phyloP scores from a whole-genome alignment of 139 green algal genomes.

The Closterium sp. region DNA sequence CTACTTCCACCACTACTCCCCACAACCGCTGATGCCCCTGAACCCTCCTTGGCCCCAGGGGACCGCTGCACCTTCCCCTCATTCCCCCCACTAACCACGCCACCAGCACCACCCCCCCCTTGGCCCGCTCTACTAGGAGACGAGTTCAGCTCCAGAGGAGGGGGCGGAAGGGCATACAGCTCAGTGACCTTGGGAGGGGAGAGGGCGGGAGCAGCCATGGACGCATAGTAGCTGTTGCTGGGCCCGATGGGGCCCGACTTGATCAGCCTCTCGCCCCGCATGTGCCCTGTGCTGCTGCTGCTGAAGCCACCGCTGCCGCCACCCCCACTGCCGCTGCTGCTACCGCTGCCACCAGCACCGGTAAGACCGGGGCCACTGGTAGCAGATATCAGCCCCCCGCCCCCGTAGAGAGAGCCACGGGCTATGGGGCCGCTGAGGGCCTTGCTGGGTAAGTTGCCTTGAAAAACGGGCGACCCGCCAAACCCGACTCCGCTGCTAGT shows the following conservation, averaged over 20 bases:
- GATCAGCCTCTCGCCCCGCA: background rate
- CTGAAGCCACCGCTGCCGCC: background rate
- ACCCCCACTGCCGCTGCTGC: background rate
- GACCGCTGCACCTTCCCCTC: background rate
- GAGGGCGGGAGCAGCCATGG: background rate
- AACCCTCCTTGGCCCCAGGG: background rate
- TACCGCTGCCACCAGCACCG: background rate
- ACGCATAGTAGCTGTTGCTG: background rate
- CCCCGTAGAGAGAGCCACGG: background rate
- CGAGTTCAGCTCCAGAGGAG: background rate
- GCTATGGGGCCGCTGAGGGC: background rate
- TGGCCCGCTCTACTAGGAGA: background rate
- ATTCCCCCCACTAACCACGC: background rate
- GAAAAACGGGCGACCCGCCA: background rate
- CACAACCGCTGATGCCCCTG: no score
- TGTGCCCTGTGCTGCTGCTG: background rate
- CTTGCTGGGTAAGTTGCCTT: background rate
- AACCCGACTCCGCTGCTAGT: background rate
- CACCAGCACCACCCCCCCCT: background rate
- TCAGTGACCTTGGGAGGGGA: constrained; percentile 17
- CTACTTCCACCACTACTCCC: background rate
- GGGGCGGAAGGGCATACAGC: constrained; percentile 11
- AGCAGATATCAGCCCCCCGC: background rate
- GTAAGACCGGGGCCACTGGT: background rate
- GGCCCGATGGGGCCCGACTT: constrained; percentile 16